Conservation (phyloP, 2,329 filamentous ascomycete species). For the Cladosporium velox region DNA sequence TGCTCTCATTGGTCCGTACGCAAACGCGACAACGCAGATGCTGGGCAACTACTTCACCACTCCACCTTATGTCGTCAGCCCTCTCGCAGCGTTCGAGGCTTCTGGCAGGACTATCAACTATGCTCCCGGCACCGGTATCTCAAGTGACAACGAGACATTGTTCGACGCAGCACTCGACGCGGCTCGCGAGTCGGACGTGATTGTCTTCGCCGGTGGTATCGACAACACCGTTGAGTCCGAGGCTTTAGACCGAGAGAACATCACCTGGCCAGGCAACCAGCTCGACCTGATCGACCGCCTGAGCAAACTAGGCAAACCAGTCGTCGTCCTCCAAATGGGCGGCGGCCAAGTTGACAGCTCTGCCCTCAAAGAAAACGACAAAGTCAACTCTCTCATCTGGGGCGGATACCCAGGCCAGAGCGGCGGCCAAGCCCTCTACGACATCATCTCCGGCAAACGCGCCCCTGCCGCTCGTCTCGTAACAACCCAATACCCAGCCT, state of each 20-base stretch:
- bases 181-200: conserved; percentile 26
- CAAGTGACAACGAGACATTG: conserved; percentile 23
- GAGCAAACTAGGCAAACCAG: conserved; percentile 40
- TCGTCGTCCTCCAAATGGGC: conserved; percentile 42
- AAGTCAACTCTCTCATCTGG: conserved; percentile 47
- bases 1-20: conserved; percentile 59
- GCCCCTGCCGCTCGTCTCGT: conserved; percentile 45
- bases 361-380: conserved; percentile 41
- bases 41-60: conserved; percentile 55
- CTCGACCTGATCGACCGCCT: conserved; percentile 44
- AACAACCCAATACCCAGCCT: conserved; percentile 42
- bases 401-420: conserved; percentile 49
- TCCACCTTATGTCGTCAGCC: conserved; percentile 28
- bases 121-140: conserved; percentile 25
- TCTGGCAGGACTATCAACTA: conserved; percentile 23
- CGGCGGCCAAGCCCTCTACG: conserved; percentile 45
- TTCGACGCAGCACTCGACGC: conserved; percentile 26
- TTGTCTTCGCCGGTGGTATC: conserved; percentile 31
- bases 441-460: conserved; percentile 46
- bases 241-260: conserved; percentile 42
- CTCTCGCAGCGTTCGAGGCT: conserved; percentile 26
- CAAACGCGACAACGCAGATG: conserved; percentile 55
- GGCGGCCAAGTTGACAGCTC: conserved; percentile 49
- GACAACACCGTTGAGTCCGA: conserved; percentile 48
- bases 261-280: conserved; percentile 48